Base-by-base conservation (phyloP, 805 yeast genomes). In the Lachancea thermotolerans region DNA sequence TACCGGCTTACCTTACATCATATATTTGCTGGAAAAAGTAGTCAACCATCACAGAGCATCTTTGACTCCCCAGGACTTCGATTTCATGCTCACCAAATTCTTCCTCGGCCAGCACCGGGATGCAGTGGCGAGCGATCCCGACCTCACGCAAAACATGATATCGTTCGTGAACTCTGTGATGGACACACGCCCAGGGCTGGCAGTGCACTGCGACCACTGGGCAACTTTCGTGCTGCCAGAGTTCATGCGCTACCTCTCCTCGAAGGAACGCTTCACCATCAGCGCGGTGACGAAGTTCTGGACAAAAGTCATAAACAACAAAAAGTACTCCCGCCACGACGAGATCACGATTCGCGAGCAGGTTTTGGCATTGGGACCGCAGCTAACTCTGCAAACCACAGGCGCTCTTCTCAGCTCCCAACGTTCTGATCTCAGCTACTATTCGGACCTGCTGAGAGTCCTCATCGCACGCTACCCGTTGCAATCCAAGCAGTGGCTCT, bases 401-500 rank as follows among this genome's bases (percentile, higher is more conserved):
- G 48, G 66, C 52, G 70, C 73, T 48, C 53, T 82, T 61, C 55
- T 81, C 60, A 77, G 70, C 44, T 54, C 75, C 12, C 67, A 71
- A 5, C 65, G 91, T 51, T 82, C 90, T 0, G 79, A 77, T 47
- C 58, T 82, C 35, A 86, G 79, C 11, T 65, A 67, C 37, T 83
- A 70, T 58, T 77, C 77, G 34, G 79, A 77, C 15, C 55, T 79
- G 1, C 62, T 80, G 46, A 66, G 81, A 39, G 60, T 68, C 2
- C 54, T 80, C 35, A 56, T 78, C 4, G 75, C 72, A 0, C 79
- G 76, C 50, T 71, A 67, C 50, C 78, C 78, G 4, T 47, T 78
- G 41, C 62, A 68, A 28, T 69, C 72, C 47, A 78, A 75, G 50
- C 50, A 41, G 3, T 79, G 87, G 86, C 41, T 79, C 49, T 47